These are phyloP conservation scores for Hypomyces perniciosus DNA, from an alignment of 2,329 filamentous ascomycete species.

Conservation along the genomic window DNA sequence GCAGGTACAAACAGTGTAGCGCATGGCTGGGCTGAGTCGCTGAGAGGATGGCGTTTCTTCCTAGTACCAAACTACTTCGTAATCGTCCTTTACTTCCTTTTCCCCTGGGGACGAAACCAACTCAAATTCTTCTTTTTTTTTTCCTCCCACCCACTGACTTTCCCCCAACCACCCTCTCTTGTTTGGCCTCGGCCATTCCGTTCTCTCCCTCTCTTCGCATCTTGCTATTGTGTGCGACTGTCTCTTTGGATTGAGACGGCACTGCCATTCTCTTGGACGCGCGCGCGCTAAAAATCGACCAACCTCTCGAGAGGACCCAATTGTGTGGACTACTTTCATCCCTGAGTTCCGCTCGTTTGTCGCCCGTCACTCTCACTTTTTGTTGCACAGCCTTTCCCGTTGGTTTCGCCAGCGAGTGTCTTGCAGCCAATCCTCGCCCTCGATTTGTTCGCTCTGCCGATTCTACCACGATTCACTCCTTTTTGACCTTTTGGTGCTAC, in stretches of 20 bases:
- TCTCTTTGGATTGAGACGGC: too few relatives aligned
- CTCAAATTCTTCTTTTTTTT: not conserved
- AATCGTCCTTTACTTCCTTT: too few relatives aligned
- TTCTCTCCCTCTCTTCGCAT: not conserved
- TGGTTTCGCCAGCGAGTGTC: not conserved
- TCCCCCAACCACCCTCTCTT: not conserved
- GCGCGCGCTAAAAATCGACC: too few relatives aligned
- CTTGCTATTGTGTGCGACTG: not conserved
- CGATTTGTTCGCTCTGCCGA: not conserved
- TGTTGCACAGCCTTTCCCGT: not conserved
- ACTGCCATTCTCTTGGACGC: too few relatives aligned
- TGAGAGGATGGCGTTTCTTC: too few relatives aligned
- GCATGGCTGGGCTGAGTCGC: too few relatives aligned
- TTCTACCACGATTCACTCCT: not conserved
- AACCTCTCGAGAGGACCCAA: too few relatives aligned
- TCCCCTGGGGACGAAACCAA: too few relatives aligned
- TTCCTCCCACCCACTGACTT: not conserved
- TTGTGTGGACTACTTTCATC: too few relatives aligned
- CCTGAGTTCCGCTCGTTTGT: not conserved
- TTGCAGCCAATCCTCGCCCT: not conserved
- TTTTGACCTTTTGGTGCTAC: not conserved
- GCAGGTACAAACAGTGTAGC: too few relatives aligned
- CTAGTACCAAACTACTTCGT: too few relatives aligned
- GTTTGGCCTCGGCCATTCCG: not conserved
- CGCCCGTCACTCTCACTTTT: not conserved